Evolutionary conservation across 768 basidiomycete genomes (phyloP).

Genomic region (Holtermannia corniformis): DNA sequence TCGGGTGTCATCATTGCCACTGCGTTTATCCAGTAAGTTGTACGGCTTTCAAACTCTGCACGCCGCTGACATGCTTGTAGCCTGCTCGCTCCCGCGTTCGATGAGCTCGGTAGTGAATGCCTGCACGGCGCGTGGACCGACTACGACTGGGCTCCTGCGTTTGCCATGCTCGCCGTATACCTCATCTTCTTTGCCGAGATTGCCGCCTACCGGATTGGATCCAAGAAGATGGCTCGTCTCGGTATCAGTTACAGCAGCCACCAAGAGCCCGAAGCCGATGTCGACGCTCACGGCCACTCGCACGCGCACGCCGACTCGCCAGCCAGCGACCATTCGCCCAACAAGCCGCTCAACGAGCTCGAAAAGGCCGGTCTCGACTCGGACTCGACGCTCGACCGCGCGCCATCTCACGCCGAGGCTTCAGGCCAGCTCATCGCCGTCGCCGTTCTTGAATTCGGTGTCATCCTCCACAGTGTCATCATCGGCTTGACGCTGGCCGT

Average conservation of each 20-base stretch:
- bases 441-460: slow-evolving; percentile 88
- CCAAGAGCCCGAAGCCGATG: slow-evolving; percentile 25
- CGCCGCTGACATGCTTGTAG: slow-evolving; percentile 54
- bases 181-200: slow-evolving; percentile 75
- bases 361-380: slow-evolving; percentile 7
- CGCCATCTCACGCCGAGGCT: slow-evolving; percentile 25
- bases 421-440: slow-evolving; percentile 71
- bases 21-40: slow-evolving; percentile 48
- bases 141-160: slow-evolving; percentile 74
- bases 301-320: slow-evolving; percentile 9
- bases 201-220: slow-evolving; percentile 78
- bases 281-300: slow-evolving; percentile 29
- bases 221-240: slow-evolving; percentile 55
- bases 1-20: slow-evolving; percentile 74
- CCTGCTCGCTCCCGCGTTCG: slow-evolving; percentile 64
- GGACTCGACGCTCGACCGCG: slow-evolving; percentile 11
- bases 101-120: slow-evolving; percentile 61
- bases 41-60: not conserved
- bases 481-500: slow-evolving; percentile 91
- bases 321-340: slow-evolving; percentile 1
- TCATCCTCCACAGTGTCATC: slow-evolving; percentile 73
- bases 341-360: slow-evolving; percentile 5
- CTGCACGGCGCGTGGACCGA: slow-evolving; percentile 58
- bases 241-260: slow-evolving; percentile 46
- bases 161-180: slow-evolving; percentile 74